These are phyloP conservation scores for Cyclanthera cordifolia DNA, from an alignment of 306 rosid genomes.

Conservation along the genomic window DNA sequence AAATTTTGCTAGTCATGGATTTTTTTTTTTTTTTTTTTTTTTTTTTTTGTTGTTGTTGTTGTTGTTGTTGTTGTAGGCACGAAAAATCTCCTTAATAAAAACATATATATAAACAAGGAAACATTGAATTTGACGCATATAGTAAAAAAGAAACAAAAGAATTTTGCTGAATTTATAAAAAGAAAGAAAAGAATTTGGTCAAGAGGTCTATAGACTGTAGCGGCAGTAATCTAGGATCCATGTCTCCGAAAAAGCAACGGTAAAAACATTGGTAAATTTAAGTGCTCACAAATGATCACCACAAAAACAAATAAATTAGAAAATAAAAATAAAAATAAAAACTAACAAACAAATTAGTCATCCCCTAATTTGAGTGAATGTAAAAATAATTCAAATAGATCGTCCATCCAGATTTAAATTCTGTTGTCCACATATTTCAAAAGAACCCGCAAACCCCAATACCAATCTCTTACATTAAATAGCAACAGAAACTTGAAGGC, in stretches of 20 bases:
- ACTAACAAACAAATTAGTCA: not conserved
- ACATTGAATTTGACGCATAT: too few species aligned
- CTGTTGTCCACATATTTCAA: not conserved
- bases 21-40: too few species aligned
- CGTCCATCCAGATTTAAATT: too few species aligned
- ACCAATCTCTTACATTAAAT: not conserved
- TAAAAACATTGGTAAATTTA: not conserved
- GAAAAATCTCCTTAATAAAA: too few species aligned
- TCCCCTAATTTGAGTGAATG: not conserved
- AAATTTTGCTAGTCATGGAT: too few species aligned
- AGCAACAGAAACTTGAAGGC: not conserved
- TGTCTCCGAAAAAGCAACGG: not conserved
- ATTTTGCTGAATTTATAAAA: too few species aligned
- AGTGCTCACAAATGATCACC: not conserved
- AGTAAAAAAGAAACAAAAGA: too few species aligned
- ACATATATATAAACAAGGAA: too few species aligned
- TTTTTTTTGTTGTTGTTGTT: too few species aligned
- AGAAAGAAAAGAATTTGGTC: not conserved
- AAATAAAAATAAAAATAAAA: too few species aligned
- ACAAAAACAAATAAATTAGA: not conserved
- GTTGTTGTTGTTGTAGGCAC: too few species aligned
- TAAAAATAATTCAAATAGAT: not conserved
- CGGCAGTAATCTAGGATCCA: not conserved
- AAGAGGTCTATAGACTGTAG: not conserved
- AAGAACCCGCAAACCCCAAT: not conserved